Conservation (phyloP, 2,329 filamentous ascomycete genomes). For the Trichoderma guizhouense region DNA sequence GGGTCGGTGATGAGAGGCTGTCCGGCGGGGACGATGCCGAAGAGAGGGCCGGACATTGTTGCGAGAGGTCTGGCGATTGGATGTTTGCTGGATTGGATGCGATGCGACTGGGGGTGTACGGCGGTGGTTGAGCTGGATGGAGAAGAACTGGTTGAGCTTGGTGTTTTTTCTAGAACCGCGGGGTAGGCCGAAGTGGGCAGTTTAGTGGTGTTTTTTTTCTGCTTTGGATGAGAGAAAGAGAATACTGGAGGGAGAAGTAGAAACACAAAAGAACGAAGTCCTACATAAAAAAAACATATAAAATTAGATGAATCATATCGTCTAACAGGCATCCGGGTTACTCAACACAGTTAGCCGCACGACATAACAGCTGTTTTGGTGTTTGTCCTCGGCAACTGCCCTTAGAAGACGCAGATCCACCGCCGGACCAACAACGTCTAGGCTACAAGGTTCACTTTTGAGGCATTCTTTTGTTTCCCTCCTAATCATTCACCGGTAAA, state of each 20-base stretch:
- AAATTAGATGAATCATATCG: neutral
- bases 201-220: neutral
- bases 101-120: neutral
- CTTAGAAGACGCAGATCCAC: neutral
- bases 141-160: neutral
- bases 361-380: neutral
- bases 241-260: neutral
- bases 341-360: slow-evolving; percentile 1
- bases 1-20: slow-evolving; percentile 55
- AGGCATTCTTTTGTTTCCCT: neutral
- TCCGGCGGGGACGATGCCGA: slow-evolving; percentile 60
- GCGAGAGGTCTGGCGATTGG: neutral
- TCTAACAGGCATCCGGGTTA: neutral
- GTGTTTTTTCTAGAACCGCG: neutral
- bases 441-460: neutral
- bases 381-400: neutral
- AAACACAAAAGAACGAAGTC: neutral
- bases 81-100: neutral
- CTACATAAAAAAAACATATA: neutral
- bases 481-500: neutral
- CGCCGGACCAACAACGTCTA: neutral
- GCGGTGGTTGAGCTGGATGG: neutral
- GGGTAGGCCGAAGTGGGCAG: neutral
- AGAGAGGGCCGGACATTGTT: slow-evolving; percentile 46
- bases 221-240: neutral